These are phyloP conservation scores for Paramecium primaurelia DNA, from an alignment of 73 alveolate genomes.

Conservation along the genomic window DNA sequence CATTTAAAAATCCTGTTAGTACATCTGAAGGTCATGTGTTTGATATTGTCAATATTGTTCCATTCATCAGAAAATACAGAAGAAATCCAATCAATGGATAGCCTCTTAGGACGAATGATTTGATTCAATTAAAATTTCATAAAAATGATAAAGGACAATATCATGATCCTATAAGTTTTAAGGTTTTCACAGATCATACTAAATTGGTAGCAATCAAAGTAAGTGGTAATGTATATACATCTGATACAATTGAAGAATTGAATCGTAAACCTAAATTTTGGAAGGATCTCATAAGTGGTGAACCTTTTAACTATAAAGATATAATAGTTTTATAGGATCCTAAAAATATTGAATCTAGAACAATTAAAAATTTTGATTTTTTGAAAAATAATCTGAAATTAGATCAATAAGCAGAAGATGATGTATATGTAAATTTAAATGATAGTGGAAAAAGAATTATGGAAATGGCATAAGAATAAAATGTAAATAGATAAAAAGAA, in stretches of 20 bases:
- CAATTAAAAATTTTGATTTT: slow-evolving; percentile 54
- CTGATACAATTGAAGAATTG: slow-evolving; percentile 86
- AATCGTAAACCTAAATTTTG: slow-evolving; percentile 83
- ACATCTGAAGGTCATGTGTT: slow-evolving; percentile 90
- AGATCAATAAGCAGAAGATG: slow-evolving; percentile 49
- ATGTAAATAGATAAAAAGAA: not conserved
- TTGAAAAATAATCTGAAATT: slow-evolving; percentile 39
- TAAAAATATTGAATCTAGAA: slow-evolving; percentile 65
- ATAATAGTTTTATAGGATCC: slow-evolving; percentile 81
- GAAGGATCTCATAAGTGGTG: slow-evolving; percentile 86
- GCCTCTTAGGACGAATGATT: slow-evolving; percentile 77
- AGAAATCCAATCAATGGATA: slow-evolving; percentile 92
- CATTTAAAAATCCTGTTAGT: slow-evolving; percentile 86
- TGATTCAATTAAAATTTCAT: slow-evolving; percentile 82
- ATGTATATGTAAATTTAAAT: not conserved
- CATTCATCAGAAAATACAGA: slow-evolving; percentile 83
- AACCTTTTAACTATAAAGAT: slow-evolving; percentile 81
- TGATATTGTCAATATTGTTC: slow-evolving; percentile 85
- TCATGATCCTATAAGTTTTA: slow-evolving; percentile 97
- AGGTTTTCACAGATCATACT: slow-evolving; percentile 81
- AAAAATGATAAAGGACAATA: slow-evolving; percentile 91
- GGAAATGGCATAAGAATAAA: slow-evolving; percentile 32
- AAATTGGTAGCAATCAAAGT: slow-evolving; percentile 90
- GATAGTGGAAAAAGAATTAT: slow-evolving; percentile 63
- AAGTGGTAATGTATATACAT: slow-evolving; percentile 96